These are phyloP conservation scores for Zoysia japonica DNA, from an alignment of 176 grass and related monocot genomes.

Conservation along the genomic window DNA sequence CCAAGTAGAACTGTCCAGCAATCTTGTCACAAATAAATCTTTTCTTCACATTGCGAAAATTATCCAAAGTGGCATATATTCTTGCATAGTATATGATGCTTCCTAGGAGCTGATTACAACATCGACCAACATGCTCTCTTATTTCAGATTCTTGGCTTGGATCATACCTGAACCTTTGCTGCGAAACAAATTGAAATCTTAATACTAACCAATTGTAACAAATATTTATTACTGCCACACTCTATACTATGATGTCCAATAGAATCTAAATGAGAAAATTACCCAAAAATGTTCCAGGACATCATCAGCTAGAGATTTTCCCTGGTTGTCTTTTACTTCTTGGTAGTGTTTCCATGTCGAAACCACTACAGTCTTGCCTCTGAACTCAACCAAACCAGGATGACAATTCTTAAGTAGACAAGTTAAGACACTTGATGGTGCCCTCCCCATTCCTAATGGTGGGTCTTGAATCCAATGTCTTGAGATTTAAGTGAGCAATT, in stretches of 20 bases:
- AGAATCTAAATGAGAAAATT: not conserved
- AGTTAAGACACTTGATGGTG: not conserved
- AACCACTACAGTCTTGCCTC: not conserved
- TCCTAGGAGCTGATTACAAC: no score
- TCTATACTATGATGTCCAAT: no score
- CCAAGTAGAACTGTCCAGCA: not conserved
- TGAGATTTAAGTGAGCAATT: not conserved
- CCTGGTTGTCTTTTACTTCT: not conserved
- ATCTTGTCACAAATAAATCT: not conserved
- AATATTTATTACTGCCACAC: no score
- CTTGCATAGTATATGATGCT: conserved; percentile 3
- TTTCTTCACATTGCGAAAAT: not conserved
- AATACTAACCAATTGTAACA: no score
- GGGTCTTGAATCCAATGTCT: not conserved
- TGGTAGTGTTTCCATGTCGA: not conserved
- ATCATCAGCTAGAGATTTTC: not conserved
- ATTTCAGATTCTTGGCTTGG: no score
- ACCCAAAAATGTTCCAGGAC: not conserved
- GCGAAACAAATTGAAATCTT: no score
- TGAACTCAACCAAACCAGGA: conserved; percentile 3
- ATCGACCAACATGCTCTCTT: no score
- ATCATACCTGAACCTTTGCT: no score
- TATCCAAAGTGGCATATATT: not conserved
- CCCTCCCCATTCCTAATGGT: not conserved
- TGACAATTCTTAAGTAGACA: not conserved